These are phyloP conservation scores for Bathelium albidoporum DNA, from an alignment of 495 filamentous ascomycete species.

Conservation along the genomic window DNA sequence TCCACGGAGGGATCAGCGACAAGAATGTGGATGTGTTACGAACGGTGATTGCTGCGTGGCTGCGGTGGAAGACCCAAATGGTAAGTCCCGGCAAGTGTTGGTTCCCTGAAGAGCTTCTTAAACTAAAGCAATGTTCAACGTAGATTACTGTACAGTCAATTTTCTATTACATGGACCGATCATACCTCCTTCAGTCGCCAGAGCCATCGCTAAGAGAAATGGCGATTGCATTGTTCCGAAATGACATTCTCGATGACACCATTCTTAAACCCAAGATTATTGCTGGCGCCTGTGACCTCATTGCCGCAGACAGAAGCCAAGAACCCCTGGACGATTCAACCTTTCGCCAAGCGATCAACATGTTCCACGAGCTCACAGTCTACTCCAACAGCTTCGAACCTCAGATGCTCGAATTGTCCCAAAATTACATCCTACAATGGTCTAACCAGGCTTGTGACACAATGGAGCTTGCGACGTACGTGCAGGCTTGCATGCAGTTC, in stretches of 20 bases:
- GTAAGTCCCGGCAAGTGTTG: conserved; percentile 34
- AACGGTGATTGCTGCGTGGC: conserved; percentile 61
- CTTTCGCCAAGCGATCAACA: conserved; percentile 59
- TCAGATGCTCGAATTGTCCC: conserved; percentile 54
- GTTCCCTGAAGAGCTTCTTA: neutral
- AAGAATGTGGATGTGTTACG: conserved; percentile 53
- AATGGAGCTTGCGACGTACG: conserved; percentile 56
- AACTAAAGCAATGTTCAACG: conserved; percentile 7
- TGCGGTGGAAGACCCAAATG: conserved; percentile 66
- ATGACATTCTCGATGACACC: conserved; percentile 44
- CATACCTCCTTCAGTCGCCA: conserved; percentile 64
- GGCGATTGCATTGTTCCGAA: conserved; percentile 45
- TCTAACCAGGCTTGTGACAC: conserved; percentile 48
- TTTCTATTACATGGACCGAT: conserved; percentile 86
- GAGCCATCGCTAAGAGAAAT: conserved; percentile 46
- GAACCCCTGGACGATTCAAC: conserved; percentile 44
- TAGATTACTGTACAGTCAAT: conserved; percentile 69
- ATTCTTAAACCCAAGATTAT: conserved; percentile 47
- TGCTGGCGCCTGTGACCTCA: conserved; percentile 62
- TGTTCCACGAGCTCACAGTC: conserved; percentile 70
- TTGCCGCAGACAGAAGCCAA: conserved; percentile 57
- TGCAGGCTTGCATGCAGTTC: conserved; percentile 52
- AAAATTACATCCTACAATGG: conserved; percentile 53
- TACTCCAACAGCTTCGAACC: conserved; percentile 76
- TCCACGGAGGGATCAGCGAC: conserved; percentile 41